These are phyloP conservation scores for Exophiala lecanii-corni DNA, from an alignment of 2,329 filamentous ascomycete genomes.

Conservation along the genomic window DNA sequence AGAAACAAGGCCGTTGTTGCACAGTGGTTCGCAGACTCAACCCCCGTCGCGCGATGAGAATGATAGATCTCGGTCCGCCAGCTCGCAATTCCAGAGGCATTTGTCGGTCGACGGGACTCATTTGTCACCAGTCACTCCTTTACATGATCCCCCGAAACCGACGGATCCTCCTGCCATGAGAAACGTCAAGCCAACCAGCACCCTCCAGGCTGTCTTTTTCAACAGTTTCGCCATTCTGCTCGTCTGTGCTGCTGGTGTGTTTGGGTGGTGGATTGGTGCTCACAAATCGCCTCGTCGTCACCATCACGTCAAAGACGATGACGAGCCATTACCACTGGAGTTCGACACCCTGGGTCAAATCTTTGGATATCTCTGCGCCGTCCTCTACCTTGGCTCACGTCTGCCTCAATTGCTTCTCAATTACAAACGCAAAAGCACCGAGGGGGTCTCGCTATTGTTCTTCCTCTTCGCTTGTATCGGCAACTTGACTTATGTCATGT, in stretches of 20 bases:
- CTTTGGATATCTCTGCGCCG: slow-evolving; percentile 89
- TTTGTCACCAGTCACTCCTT: slow-evolving; percentile 76
- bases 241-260: slow-evolving; percentile 75
- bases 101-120: slow-evolving; percentile 60
- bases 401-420: slow-evolving; percentile 89
- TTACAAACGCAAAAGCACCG: slow-evolving; percentile 85
- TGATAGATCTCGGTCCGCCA: slow-evolving; percentile 8
- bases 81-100: slow-evolving; percentile 38
- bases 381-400: slow-evolving; percentile 82
- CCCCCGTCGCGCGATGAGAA: slow-evolving; percentile 17
- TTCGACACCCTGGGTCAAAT: slow-evolving; percentile 80
- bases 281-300: slow-evolving; percentile 39
- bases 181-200: slow-evolving; percentile 35
- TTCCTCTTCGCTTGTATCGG: slow-evolving; percentile 95
- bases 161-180: slow-evolving; percentile 26
- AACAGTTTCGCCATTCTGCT: slow-evolving; percentile 72
- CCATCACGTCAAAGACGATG: slow-evolving; percentile 33
- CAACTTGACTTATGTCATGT: slow-evolving; percentile 88
- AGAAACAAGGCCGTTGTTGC: slow-evolving; percentile 27
- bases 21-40: slow-evolving; percentile 14
- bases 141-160: slow-evolving; percentile 53
- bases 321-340: slow-evolving; percentile 45
- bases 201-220: slow-evolving; percentile 55
- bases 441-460: slow-evolving; percentile 89
- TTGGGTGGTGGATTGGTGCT: slow-evolving; percentile 71